Evolutionary conservation across 2,329 filamentous ascomycete genomes (phyloP).

Genomic region (Diaporthe citriasiana): DNA sequence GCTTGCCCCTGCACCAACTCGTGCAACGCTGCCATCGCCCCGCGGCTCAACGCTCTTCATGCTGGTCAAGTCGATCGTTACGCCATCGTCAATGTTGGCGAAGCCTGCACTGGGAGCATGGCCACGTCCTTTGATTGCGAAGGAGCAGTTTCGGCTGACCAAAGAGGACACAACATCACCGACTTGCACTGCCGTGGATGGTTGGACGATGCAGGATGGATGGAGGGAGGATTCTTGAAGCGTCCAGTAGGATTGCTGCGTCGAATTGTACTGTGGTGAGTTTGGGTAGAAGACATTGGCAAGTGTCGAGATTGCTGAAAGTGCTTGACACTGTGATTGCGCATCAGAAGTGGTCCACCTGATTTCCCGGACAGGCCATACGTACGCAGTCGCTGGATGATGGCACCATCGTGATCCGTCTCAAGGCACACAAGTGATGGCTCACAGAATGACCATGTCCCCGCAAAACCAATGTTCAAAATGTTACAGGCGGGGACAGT

Average conservation of each 20-base stretch:
- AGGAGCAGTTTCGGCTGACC: conserved; percentile 15
- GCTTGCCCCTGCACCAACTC: conserved; percentile 22
- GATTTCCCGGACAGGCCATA: not conserved
- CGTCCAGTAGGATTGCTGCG: conserved; percentile 31
- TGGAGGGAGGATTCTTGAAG: conserved; percentile 18
- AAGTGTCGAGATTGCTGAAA: conserved; percentile 10
- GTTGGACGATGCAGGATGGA: conserved; percentile 22
- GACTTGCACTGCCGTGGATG: conserved; percentile 18
- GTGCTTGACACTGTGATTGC: conserved; percentile 23
- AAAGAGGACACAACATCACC: conserved; percentile 15
- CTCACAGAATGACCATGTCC: conserved; percentile 1
- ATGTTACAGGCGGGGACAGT: conserved; percentile 7
- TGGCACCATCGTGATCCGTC: conserved; percentile 2
- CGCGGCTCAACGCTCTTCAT: conserved; percentile 21
- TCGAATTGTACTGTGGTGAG: conserved; percentile 19
- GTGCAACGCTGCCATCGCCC: conserved; percentile 2
- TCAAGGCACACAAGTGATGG: not conserved
- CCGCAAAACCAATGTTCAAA: conserved; percentile 2
- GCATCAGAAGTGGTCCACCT: not conserved
- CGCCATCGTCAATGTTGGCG: conserved; percentile 30
- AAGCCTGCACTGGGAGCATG: conserved; percentile 32
- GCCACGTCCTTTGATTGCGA: conserved; percentile 29
- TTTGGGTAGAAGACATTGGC: conserved; percentile 17
- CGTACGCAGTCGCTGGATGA: conserved; percentile 16
- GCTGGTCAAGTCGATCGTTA: conserved; percentile 29